These are phyloP conservation scores for Penicillium sp. DNA, from an alignment of 2,329 filamentous ascomycete genomes.

Conservation along the genomic window DNA sequence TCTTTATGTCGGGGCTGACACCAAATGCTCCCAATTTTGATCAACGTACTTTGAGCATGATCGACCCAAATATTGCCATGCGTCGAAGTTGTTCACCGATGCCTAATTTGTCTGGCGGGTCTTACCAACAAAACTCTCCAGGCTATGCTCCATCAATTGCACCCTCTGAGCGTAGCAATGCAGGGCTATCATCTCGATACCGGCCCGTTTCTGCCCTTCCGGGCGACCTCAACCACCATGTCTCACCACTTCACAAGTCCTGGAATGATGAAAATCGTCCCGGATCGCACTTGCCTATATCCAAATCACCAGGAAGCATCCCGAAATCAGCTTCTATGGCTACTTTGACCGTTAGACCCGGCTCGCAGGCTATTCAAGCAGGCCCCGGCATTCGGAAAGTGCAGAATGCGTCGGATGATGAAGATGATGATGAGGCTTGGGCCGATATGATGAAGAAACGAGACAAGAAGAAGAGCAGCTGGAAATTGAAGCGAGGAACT, in stretches of 20 bases:
- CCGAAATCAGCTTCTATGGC: conserved; percentile 30
- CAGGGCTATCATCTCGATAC: conserved; percentile 87
- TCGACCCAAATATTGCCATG: conserved; percentile 60
- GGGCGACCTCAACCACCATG: conserved; percentile 34
- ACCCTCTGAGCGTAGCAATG: conserved; percentile 90
- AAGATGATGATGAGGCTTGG: conserved; percentile 52
- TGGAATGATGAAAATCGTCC: conserved; percentile 39
- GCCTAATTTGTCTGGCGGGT: conserved; percentile 30
- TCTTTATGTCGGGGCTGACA: conserved; percentile 46
- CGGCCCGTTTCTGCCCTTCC: conserved; percentile 75
- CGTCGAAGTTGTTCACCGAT: conserved; percentile 39
- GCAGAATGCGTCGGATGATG: conserved; percentile 38
- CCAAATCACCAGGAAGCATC: conserved; percentile 24
- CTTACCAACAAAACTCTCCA: conserved; percentile 22
- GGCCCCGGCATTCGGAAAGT: conserved; percentile 13
- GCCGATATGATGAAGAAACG: conserved; percentile 52
- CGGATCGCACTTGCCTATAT: conserved; percentile 21
- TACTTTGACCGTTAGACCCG: conserved; percentile 30
- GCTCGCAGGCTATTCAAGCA: conserved; percentile 25
- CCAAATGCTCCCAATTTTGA: conserved; percentile 34
- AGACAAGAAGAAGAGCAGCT: conserved; percentile 50
- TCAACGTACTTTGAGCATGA: conserved; percentile 77
- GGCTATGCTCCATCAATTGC: conserved; percentile 87
- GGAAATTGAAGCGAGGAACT: conserved; percentile 45
- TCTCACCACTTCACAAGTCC: conserved; percentile 33